A percentile compares a stretch with the other conserved stretches of the same genome.
Evolutionary conservation across 106 monocot genomes (phyloP).

Genomic region (Dendrobium nobile): DNA sequence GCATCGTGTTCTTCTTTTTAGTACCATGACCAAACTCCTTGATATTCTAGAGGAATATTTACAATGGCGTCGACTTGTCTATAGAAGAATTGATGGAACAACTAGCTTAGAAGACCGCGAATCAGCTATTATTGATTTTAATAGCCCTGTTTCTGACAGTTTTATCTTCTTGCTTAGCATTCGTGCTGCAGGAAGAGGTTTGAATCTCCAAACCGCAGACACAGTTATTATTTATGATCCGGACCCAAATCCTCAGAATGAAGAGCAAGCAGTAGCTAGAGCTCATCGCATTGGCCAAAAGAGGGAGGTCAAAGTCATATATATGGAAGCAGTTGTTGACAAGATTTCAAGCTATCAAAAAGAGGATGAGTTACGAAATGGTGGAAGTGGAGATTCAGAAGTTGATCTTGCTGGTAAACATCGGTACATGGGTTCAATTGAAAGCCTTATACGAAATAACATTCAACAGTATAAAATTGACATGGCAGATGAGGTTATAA

Average conservation of each 20-base stretch:
- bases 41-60: conserved; percentile 96
- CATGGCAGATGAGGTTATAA: conserved; percentile 99
- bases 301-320: conserved; percentile 96
- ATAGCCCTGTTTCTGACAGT: conserved; percentile 68
- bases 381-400: conserved; percentile 67
- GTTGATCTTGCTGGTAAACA: conserved; percentile 94
- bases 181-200: conserved; percentile 95
- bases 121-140: conserved; percentile 90
- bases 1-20: conserved; percentile 94
- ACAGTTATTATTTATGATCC: conserved; percentile 98
- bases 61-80: conserved; percentile 77
- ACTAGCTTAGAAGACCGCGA: conserved; percentile 93
- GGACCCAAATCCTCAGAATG: conserved; percentile 98
- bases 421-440: conserved; percentile 90
- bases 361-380: conserved; percentile 87
- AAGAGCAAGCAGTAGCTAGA: conserved; percentile 96
- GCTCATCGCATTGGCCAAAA: conserved; percentile 95
- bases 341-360: conserved; percentile 88
- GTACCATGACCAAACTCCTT: conserved; percentile 97
- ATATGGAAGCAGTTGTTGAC: conserved; percentile 96
- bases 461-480: conserved; percentile 98
- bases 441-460: conserved; percentile 90
- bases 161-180: conserved; percentile 98
- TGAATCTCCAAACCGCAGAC: conserved; percentile 96
- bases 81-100: conserved; percentile 94